Evolutionary conservation across 176 grass and related monocot genomes (phyloP), one percentile per base, ranked within the genome.

Genomic region (Eleusine indica): DNA sequence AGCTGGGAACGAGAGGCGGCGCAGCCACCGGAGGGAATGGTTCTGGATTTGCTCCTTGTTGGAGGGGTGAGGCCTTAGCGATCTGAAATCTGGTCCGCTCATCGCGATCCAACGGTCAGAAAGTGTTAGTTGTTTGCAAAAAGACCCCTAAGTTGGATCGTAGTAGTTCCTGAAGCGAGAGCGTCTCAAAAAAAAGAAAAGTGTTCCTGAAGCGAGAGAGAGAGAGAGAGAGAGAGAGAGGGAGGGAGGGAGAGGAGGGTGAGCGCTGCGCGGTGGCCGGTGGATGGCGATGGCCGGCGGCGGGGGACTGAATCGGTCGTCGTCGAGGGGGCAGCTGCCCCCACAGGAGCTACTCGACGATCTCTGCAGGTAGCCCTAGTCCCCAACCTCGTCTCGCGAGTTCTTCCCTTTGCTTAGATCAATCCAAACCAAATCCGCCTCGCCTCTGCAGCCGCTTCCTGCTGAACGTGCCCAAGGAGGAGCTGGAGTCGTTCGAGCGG

Each of bases 391-490:
- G 72, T 78, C 40, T 79, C 72, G 22, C 72, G 9, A 71, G 12
- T 77, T 52, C 47, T 72, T 4, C 22, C 49, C 60, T 28, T 61
- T n/a, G 43, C 70, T 88, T 81, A 43, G 44, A 13, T 84, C 58
- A 71, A 49, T 29, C 76, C 70, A n/a, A 80, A 25, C 46, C 60
- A 76, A 70, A 78, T 30, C 21, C 76, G 16, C 52, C 7, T 77
- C 47, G 13, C 61, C 66, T 32, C 48, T 47, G 77, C 93, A 99
- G 91, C 83, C 93, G 96, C 18, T 99, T 99, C 89, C 85, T 99
- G 76, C 72, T 99, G 80, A 99, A 99, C 83, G 96, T 94, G 62
- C 96, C 96, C 43, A 87, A 95, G 85, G 96, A 99, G 83, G 96
- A 96, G 72, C 81, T 99, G 85, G 93, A 99, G 58, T 95, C 96